Percentiles rank a stretch among this genome's conserved stretches.
These are phyloP conservation scores for Filosporella fistucella DNA, from an alignment of 495 filamentous ascomycete species.

Conservation along the genomic window DNA sequence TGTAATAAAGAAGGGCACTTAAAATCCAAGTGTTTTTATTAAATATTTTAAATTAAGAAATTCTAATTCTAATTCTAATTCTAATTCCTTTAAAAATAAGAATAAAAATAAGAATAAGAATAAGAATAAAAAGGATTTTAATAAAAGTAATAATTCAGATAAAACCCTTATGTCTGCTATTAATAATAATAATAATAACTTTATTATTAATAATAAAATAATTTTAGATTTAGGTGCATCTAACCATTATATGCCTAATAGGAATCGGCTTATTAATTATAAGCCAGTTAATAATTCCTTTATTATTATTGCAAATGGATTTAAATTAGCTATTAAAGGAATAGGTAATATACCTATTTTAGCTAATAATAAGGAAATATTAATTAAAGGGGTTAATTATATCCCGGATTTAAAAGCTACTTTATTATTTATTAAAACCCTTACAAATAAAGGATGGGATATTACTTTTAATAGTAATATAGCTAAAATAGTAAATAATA, in stretches of 20 bases:
- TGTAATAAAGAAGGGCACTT: slow-evolving; percentile 7
- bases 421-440: slow-evolving; percentile 4
- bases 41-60: slow-evolving; percentile 6
- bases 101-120: background rate
- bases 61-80: too few species aligned
- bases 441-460: slow-evolving; percentile 8
- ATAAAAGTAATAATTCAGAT: background rate
- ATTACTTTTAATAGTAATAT: slow-evolving; percentile 5
- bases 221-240: slow-evolving; percentile 7
- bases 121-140: background rate
- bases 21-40: slow-evolving; percentile 5
- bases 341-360: slow-evolving; percentile 10
- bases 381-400: slow-evolving; percentile 12
- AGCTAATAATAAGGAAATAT: slow-evolving; percentile 7
- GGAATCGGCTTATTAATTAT: slow-evolving; percentile 9
- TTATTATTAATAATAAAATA: slow-evolving; percentile 1
- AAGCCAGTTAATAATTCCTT: slow-evolving; percentile 2
- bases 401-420: slow-evolving; percentile 9
- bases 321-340: slow-evolving; percentile 1
- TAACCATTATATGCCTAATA: slow-evolving; percentile 10
- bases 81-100: too few species aligned
- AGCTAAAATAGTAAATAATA: slow-evolving; percentile 4
- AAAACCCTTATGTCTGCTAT: background rate
- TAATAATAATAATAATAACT: background rate
- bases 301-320: slow-evolving; percentile 2